Conservation (phyloP, 1,284 basidiomycete genomes). For the Ceratobasidium sp. region DNA sequence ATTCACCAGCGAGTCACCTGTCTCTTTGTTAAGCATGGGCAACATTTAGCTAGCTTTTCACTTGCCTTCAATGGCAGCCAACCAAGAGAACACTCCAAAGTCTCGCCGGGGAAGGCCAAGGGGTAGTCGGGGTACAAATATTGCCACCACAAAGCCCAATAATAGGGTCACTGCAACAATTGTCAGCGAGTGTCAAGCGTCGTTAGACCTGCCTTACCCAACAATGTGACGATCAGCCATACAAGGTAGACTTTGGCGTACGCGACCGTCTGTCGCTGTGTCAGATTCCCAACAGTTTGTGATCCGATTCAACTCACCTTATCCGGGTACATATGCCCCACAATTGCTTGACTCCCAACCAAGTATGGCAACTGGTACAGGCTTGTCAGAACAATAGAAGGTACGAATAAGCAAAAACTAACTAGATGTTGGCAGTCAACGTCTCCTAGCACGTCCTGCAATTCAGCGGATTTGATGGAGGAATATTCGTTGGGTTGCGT, state of each 20-base stretch:
- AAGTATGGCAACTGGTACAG: constrained; percentile 23
- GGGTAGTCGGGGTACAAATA: constrained; percentile 33
- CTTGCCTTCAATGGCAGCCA: constrained; percentile 36
- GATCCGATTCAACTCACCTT: constrained; percentile 15
- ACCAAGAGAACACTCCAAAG: constrained; percentile 37
- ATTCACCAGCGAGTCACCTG: constrained; percentile 30
- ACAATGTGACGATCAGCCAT: constrained; percentile 9
- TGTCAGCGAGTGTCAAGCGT: background rate
- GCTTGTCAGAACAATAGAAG: background rate
- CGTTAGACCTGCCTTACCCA: constrained; percentile 8
- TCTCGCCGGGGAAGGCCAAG: constrained; percentile 21
- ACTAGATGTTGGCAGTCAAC: constrained; percentile 30
- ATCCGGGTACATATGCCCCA: constrained; percentile 13
- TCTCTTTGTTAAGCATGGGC: background rate
- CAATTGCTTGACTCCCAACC: constrained; percentile 28
- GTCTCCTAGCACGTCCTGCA: constrained; percentile 20
- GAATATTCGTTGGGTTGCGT: constrained; percentile 5
- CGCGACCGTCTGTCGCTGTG: constrained; percentile 16
- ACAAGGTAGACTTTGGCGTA: constrained; percentile 22
- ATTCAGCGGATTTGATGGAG: background rate
- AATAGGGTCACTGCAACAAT: background rate
- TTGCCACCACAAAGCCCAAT: constrained; percentile 29
- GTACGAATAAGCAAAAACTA: background rate
- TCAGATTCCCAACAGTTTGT: background rate
- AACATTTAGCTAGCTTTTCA: background rate